Base-by-base conservation (phyloP, 495 filamentous ascomycete genomes). In the Poronia punctata region DNA sequence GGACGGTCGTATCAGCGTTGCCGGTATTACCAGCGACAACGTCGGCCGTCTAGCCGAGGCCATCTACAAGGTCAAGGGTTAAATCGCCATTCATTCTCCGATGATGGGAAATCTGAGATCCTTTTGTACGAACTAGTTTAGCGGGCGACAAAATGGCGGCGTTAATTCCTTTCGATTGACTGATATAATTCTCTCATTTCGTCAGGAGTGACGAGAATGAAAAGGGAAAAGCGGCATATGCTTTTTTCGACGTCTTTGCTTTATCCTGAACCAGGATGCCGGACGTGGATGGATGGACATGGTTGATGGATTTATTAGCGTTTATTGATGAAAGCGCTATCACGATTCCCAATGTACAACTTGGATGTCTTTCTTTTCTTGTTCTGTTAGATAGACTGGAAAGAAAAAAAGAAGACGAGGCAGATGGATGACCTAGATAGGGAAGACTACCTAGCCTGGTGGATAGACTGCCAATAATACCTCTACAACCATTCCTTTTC, bases 1-100 rank as follows among this genome's bases (percentile, higher is more conserved):
- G 71, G 90, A 98, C 65, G 92, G 92, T 51, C 81, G 92, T 65
- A 98, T 98, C 59, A 95, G 88, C 28, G 89, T 98, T 12, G 92
- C 92, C 26, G 92, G 92, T 52, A 95, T 98, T 70, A 98, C 92
- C 40, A 76, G 71, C 37, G 87, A 74, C 54, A 98, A 98, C 64
- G 92, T 96, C 46, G 81, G 86, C 69, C 80, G 89, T 51, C 82
- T 98, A 37, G 92, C 92, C 38, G 83, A 96, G 71, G 76, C 85
- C 54, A 98, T 98, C 69, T 89, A 84, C 76, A 90, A 95, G 69
- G 80, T 98, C 46, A 95, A 73, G 66, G 72, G 72, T 55, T 77
- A 67, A 54, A 48, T 1, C n/a, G n/a, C n/a, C n/a, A n/a, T n/a
- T n/a, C n/a, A n/a, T n/a, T n/a, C n/a, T n/a, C n/a, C n/a, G n/a